These are phyloP conservation scores for Gynochthodes officinalis DNA, from an alignment of 257 asterid genomes.

Conservation along the genomic window DNA sequence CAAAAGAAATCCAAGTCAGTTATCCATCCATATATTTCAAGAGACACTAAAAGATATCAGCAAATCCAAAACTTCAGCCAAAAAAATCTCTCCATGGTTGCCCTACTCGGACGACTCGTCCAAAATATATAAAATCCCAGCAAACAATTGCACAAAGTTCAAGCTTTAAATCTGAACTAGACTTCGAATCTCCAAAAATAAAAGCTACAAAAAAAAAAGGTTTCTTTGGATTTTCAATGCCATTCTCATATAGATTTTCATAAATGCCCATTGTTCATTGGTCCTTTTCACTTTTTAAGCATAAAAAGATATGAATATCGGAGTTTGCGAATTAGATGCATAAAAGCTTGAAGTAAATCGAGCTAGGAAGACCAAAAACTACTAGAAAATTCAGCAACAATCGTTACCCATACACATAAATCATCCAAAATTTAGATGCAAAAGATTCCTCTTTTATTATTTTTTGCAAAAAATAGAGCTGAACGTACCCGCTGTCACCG, in stretches of 20 bases:
- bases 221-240: background rate
- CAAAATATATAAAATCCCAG: background rate
- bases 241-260: background rate
- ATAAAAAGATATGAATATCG: background rate
- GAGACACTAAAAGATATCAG: background rate
- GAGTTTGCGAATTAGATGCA: background rate
- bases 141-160: background rate
- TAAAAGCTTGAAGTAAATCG: background rate
- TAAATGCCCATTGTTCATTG: background rate
- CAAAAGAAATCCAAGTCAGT: conserved; percentile 6
- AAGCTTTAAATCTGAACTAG: background rate
- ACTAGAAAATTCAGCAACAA: background rate
- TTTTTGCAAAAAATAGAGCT: too few species aligned
- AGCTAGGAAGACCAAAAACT: background rate
- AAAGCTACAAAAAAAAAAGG: background rate
- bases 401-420: background rate
- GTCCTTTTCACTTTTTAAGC: background rate
- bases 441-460: background rate
- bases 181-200: background rate
- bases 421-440: background rate
- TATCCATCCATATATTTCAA: background rate
- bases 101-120: too few species aligned
- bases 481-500: conserved; percentile 46
- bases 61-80: background rate
- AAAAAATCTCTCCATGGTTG: background rate